These are phyloP conservation scores for Eucalyptus marginata DNA, from an alignment of 345 rosid species.

Conservation along the genomic window DNA sequence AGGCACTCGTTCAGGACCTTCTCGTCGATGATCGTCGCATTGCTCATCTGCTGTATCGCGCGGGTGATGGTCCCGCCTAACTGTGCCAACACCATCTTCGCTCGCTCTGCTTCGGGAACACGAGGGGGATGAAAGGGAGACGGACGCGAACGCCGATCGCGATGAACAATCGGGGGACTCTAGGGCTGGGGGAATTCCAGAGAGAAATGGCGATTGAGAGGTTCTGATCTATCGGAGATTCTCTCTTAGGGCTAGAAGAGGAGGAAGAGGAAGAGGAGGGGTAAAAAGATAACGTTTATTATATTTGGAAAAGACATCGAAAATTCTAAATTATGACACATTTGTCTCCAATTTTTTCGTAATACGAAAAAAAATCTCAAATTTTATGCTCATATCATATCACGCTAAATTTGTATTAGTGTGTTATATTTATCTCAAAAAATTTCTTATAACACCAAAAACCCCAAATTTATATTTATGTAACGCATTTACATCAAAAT, in stretches of 20 bases:
- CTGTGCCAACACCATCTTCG: slow-evolving; percentile 81
- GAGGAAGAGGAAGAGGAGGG: neutral
- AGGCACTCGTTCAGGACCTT: slow-evolving; percentile 77
- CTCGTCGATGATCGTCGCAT: slow-evolving; percentile 88
- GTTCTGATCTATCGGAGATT: neutral
- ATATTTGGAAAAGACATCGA: no score
- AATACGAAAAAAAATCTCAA: neutral
- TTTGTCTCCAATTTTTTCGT: neutral
- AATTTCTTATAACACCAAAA: accelerated
- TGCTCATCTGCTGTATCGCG: slow-evolving; percentile 96
- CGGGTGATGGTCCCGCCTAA: slow-evolving; percentile 89
- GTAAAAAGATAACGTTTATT: neutral
- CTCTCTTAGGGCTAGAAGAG: neutral
- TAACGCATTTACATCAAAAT: no score
- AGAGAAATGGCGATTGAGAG: neutral
- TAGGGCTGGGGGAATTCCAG: neutral
- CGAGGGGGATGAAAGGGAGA: neutral
- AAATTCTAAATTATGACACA: neutral
- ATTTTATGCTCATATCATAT: neutral
- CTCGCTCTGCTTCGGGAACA: neutral
- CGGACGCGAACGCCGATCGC: neutral
- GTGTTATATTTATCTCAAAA: neutral
- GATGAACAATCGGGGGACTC: neutral
- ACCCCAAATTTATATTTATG: accelerated
- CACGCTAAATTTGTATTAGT: no score